A percentile compares a stretch with the other conserved stretches of the same genome.
Evolutionary conservation across 2,329 filamentous ascomycete genomes (phyloP).

Genomic region (Nemania sp.): DNA sequence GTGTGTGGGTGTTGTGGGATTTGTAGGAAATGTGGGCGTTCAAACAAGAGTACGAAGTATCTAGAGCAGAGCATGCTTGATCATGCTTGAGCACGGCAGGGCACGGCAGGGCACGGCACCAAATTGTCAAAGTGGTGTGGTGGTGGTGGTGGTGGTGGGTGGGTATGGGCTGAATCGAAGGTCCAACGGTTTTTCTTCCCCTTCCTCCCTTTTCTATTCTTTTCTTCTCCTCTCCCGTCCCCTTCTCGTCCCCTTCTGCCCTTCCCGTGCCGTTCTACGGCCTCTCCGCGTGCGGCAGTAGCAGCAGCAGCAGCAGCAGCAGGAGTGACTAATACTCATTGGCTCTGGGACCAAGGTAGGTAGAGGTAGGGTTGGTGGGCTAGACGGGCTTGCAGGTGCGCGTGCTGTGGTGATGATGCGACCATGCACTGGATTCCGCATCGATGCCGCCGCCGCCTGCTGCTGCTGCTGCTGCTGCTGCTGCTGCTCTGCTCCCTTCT

Average conservation of each 20-base stretch:
- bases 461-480: constrained; percentile 2
- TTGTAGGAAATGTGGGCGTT: background rate
- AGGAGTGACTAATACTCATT: constrained; percentile 5
- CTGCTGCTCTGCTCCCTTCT: constrained; percentile 7
- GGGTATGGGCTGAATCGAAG: background rate
- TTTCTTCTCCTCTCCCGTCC: background rate
- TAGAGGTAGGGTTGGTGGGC: background rate
- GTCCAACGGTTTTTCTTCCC: background rate
- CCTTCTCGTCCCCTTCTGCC: too few species aligned
- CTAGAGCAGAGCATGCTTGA: too few species aligned
- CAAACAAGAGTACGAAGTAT: too few species aligned
- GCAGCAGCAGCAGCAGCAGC: too few species aligned
- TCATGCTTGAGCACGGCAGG: too few species aligned
- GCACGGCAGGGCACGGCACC: too few species aligned
- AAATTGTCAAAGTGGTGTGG: too few species aligned
- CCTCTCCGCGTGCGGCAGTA: background rate
- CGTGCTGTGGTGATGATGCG: constrained; percentile 11
- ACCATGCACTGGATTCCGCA: background rate
- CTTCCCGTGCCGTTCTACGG: background rate
- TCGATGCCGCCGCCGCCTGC: constrained; percentile 9
- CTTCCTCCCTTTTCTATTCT: background rate
- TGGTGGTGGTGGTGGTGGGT: too few species aligned
- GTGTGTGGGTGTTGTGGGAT: constrained; percentile 5
- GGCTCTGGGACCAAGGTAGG: background rate
- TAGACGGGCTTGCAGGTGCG: background rate